Conservation (phyloP, 148 eudicot genomes). For the Silene conica region DNA sequence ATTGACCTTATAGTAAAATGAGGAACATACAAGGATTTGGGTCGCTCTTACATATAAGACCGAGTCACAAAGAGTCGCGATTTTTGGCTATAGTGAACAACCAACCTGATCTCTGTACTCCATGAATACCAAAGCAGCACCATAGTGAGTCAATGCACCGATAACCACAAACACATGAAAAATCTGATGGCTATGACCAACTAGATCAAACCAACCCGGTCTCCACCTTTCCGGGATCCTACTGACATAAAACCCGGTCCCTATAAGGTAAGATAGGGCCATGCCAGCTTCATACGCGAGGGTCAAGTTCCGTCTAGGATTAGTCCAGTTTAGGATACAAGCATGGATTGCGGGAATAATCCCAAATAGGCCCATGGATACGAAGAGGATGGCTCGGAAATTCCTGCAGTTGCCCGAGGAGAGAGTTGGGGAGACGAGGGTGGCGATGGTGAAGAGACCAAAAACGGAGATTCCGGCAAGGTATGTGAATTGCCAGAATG, state of each 20-base stretch:
- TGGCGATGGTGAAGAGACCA: conserved; percentile 57
- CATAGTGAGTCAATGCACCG: conserved; percentile 89
- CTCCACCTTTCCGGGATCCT: conserved; percentile 88
- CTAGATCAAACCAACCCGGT: conserved; percentile 85
- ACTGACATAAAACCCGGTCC: conserved; percentile 67
- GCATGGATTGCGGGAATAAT: conserved; percentile 69
- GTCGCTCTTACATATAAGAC: background rate
- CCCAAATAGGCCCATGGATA: conserved; percentile 79
- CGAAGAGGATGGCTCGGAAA: conserved; percentile 65
- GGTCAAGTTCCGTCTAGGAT: conserved; percentile 54
- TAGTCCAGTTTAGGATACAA: conserved; percentile 51
- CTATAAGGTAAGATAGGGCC: conserved; percentile 67
- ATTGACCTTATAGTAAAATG: background rate
- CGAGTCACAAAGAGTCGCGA: background rate
- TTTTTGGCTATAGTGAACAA: conserved; percentile 27
- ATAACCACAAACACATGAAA: conserved; percentile 84
- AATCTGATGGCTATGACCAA: conserved; percentile 93
- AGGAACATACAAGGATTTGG: background rate
- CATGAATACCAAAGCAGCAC: conserved; percentile 65
- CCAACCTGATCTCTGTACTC: conserved; percentile 50
- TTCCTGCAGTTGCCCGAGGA: conserved; percentile 55
- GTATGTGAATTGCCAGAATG: conserved; percentile 71
- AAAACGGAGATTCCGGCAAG: conserved; percentile 56
- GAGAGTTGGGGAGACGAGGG: conserved; percentile 62
- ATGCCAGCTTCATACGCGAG: conserved; percentile 62